Evolutionary conservation across 352 stramenopile genomes (phyloP).

Genomic region (Globisporangium cederbergense): DNA sequence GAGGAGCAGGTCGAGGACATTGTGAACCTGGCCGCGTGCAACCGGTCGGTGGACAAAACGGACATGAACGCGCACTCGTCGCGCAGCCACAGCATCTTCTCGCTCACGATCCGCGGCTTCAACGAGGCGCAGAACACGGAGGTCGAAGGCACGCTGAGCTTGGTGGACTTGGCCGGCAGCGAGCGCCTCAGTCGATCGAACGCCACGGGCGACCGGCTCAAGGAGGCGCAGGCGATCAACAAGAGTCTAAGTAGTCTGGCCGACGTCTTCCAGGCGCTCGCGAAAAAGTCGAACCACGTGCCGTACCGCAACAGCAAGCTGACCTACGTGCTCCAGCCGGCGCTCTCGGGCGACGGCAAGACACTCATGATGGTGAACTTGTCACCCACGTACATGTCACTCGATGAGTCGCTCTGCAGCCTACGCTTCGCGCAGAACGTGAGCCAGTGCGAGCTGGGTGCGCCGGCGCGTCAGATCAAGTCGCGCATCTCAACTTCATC

Average conservation of each 20-base stretch:
- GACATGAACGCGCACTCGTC: slow-evolving; percentile 99
- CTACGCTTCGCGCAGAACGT: slow-evolving; percentile 97
- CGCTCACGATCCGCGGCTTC: slow-evolving; percentile 86
- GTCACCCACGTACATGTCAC: slow-evolving; percentile 92
- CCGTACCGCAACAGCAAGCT: slow-evolving; percentile 99
- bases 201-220: slow-evolving; percentile 89
- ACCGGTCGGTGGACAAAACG: slow-evolving; percentile 95
- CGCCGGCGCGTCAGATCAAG: slow-evolving; percentile 89
- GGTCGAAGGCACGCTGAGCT: slow-evolving; percentile 92
- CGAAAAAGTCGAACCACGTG: slow-evolving; percentile 94
- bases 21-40: slow-evolving; percentile 86
- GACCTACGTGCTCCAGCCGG: slow-evolving; percentile 98
- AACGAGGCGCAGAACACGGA: slow-evolving; percentile 90
- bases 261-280: slow-evolving; percentile 98
- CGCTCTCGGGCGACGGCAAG: slow-evolving; percentile 98
- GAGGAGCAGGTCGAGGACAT: slow-evolving; percentile 87
- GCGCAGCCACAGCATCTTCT: slow-evolving; percentile 98
- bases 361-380: slow-evolving; percentile 99
- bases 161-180: slow-evolving; percentile 93
- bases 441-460: slow-evolving; percentile 96
- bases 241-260: slow-evolving; percentile 98
- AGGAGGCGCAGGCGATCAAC: slow-evolving; percentile 99
- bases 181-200: slow-evolving; percentile 95
- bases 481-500: slow-evolving; percentile 28
- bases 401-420: slow-evolving; percentile 97